phyloP scores from a whole-genome alignment of 2,329 filamentous ascomycete genomes.

The Aschersonia sp. region DNA sequence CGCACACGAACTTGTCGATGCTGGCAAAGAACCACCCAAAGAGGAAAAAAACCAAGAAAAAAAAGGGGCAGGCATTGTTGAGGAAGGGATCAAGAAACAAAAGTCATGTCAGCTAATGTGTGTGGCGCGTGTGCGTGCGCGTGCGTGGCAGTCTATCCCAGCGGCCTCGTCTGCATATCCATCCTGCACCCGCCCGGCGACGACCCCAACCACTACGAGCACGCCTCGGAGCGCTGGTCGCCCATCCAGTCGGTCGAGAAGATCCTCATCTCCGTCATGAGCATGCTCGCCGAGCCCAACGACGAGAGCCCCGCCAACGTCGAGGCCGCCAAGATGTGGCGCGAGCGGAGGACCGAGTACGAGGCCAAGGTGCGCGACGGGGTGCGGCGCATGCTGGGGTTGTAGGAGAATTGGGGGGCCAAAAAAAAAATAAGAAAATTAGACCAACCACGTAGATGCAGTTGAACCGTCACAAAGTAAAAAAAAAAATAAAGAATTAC shows the following conservation, averaged over 20 bases:
- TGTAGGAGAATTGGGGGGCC: constrained; percentile 30
- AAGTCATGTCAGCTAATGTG: background rate
- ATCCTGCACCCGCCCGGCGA: constrained; percentile 93
- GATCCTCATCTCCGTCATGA: constrained; percentile 93
- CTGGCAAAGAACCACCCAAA: background rate
- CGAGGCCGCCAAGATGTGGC: constrained; percentile 93
- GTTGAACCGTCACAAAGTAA: too few species aligned
- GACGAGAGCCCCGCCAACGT: constrained; percentile 95
- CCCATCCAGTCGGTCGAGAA: constrained; percentile 97
- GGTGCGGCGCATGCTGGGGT: constrained; percentile 63
- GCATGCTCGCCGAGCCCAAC: constrained; percentile 94
- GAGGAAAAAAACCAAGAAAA: background rate
- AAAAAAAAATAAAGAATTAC: background rate
- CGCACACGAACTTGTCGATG: too few species aligned
- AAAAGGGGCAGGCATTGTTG: background rate
- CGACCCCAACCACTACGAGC: constrained; percentile 96
- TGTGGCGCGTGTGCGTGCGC: too few species aligned
- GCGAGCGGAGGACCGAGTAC: constrained; percentile 70
- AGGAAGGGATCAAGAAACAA: too few species aligned
- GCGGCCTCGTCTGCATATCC: constrained; percentile 91
- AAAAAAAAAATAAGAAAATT: background rate
- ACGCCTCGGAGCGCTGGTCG: constrained; percentile 88
- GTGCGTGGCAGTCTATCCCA: constrained; percentile 58
- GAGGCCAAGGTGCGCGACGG: constrained; percentile 73
- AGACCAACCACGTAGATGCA: background rate